phyloP scores from a whole-genome alignment of 148 eudicot genomes.

The Limonium bicolor region DNA sequence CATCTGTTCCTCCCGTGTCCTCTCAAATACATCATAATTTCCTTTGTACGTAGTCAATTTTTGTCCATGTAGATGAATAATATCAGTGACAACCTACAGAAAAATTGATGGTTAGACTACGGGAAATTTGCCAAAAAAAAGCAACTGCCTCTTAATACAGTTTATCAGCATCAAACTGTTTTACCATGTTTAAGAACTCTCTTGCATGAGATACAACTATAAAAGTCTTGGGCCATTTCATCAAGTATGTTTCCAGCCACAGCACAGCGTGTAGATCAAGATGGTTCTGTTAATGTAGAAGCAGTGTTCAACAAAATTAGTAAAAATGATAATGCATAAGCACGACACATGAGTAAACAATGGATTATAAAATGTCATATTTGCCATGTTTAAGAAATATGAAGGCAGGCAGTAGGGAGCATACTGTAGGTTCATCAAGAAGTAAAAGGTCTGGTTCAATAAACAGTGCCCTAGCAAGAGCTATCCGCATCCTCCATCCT shows the following conservation, averaged over 20 bases:
- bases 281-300: constrained; percentile 64
- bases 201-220: constrained; percentile 99
- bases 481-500: constrained; percentile 99
- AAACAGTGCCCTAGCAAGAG: constrained; percentile 96
- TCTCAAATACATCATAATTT: constrained; percentile 88
- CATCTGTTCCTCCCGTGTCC: constrained; percentile 75
- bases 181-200: constrained; percentile 89
- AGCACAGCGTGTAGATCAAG: constrained; percentile 98
- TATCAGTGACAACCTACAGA: constrained; percentile 92
- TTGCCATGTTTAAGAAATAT: constrained; percentile 2
- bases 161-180: background rate
- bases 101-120: constrained; percentile 7
- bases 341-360: too few species aligned
- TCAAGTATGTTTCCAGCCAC: constrained; percentile 84
- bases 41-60: constrained; percentile 69
- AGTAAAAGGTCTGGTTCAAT: constrained; percentile 89
- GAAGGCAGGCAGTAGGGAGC: constrained; percentile 4
- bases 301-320: too few species aligned
- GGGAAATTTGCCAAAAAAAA: too few species aligned
- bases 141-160: too few species aligned
- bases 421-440: constrained; percentile 96
- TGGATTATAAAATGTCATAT: constrained; percentile 6
- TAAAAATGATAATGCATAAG: too few species aligned
- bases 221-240: constrained; percentile 97
- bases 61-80: constrained; percentile 82